Evolutionary conservation across 805 yeast genomes (phyloP).

Genomic region (Monosporozyma unispora): DNA sequence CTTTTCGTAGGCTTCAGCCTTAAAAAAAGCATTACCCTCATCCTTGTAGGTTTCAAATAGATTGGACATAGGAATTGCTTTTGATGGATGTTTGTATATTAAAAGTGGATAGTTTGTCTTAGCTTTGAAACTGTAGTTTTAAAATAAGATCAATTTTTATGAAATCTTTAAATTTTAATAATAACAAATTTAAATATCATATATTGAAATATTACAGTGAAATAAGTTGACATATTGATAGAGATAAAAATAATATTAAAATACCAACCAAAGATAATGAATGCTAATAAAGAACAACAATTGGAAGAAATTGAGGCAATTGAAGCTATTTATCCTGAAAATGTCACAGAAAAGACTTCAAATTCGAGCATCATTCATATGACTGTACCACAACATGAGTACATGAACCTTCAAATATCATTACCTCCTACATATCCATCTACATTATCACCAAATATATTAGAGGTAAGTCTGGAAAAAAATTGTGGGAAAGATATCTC

Average conservation of each 20-base stretch:
- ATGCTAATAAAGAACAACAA: constrained; percentile 12
- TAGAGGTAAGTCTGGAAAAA: constrained; percentile 37
- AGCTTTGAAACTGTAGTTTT: too few species aligned
- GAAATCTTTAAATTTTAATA: not conserved
- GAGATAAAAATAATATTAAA: not conserved
- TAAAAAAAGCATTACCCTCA: constrained; percentile 48
- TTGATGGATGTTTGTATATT: not conserved
- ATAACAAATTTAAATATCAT: not conserved
- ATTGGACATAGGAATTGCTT: not conserved
- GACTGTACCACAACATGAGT: constrained; percentile 53
- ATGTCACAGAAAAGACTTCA: constrained; percentile 31
- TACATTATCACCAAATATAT: constrained; percentile 46
- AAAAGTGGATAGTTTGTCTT: not conserved
- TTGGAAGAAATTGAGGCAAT: constrained; percentile 73
- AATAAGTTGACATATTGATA: not conserved
- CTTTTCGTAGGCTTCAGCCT: constrained; percentile 33
- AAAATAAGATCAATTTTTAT: not conserved
- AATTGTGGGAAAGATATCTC: constrained; percentile 21
- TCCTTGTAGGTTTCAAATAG: constrained; percentile 21
- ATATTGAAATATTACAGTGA: too few species aligned
- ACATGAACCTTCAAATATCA: constrained; percentile 52
- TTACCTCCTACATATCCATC: constrained; percentile 69
- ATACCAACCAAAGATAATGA: not conserved
- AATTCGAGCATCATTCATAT: constrained; percentile 36
- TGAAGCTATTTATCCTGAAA: constrained; percentile 77